Evolutionary conservation across 345 rosid species (phyloP).

Genomic region (Euphorbia tirucalli): DNA sequence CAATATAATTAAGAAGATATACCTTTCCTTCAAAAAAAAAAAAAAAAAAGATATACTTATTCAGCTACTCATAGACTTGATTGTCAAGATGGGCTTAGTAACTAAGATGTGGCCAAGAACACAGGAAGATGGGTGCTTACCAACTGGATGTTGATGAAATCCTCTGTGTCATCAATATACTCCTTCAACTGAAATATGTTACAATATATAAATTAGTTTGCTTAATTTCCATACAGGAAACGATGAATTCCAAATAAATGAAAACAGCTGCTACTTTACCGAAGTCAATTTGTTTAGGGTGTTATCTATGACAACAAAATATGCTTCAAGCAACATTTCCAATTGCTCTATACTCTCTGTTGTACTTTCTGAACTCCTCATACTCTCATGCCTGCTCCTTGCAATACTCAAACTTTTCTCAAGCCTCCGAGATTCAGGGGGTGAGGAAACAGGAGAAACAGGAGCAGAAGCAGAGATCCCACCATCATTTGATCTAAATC

Average conservation of each 20-base stretch:
- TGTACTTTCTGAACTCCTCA: conserved; percentile 71
- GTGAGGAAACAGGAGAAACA: conserved; percentile 91
- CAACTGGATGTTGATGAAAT: conserved; percentile 94
- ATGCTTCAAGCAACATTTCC: conserved; percentile 99
- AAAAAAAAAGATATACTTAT: neutral
- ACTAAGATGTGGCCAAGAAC: neutral
- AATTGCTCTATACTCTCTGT: conserved; percentile 85
- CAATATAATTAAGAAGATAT: no score
- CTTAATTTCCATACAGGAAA: neutral
- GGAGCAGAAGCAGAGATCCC: conserved; percentile 75
- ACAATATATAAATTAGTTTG: conserved; percentile 6
- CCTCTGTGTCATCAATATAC: conserved; percentile 95
- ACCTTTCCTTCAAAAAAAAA: no score
- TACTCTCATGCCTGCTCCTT: conserved; percentile 90
- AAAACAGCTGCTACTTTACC: conserved; percentile 36
- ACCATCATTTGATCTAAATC: conserved; percentile 74
- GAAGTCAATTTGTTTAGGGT: conserved; percentile 94
- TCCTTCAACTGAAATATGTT: conserved; percentile 76
- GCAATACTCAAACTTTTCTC: conserved; percentile 87
- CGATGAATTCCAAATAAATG: neutral
- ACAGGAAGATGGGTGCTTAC: conserved; percentile 13
- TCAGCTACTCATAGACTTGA: neutral
- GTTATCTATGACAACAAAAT: conserved; percentile 95
- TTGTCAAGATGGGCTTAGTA: neutral
- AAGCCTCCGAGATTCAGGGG: conserved; percentile 71